Conservation (phyloP, 208 protist species). For the Angomonas deanei region DNA sequence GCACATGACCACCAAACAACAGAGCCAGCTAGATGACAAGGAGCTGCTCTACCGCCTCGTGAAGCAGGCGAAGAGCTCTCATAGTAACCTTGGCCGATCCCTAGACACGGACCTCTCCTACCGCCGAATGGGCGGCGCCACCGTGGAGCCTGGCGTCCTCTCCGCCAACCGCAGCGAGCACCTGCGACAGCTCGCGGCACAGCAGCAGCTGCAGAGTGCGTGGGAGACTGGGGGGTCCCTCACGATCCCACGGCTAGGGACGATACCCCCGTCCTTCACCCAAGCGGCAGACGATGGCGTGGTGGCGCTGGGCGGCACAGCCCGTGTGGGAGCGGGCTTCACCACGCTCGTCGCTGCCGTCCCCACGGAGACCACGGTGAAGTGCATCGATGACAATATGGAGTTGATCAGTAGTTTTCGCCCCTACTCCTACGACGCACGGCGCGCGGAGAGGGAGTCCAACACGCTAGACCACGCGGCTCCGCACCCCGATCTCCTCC, state of each 20-base stretch:
- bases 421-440: slow-evolving; percentile 67
- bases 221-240: slow-evolving; percentile 21
- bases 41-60: slow-evolving; percentile 39
- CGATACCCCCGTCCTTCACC: slow-evolving; percentile 70
- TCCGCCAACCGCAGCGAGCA: slow-evolving; percentile 39
- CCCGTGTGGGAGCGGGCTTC: slow-evolving; percentile 53
- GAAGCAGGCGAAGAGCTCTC: slow-evolving; percentile 40
- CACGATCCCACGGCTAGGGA: slow-evolving; percentile 47
- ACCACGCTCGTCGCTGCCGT: slow-evolving; percentile 57
- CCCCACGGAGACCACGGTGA: slow-evolving; percentile 44
- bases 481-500: slow-evolving; percentile 64
- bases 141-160: slow-evolving; percentile 36
- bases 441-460: slow-evolving; percentile 33
- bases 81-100: slow-evolving; percentile 55
- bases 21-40: slow-evolving; percentile 37
- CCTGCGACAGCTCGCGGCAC: slow-evolving; percentile 34
- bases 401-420: slow-evolving; percentile 83
- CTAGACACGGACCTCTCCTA: slow-evolving; percentile 49
- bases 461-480: slow-evolving; percentile 33
- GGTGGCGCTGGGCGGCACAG: slow-evolving; percentile 52
- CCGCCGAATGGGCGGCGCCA: slow-evolving; percentile 22
- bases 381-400: slow-evolving; percentile 64
- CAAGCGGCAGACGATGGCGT: slow-evolving; percentile 56
- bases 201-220: slow-evolving; percentile 39
- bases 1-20: neutral